Evolutionary conservation across 169 alveolate genomes (phyloP), one percentile per base, ranked within the genome.

Genomic region (Eimeria falciformis): DNA sequence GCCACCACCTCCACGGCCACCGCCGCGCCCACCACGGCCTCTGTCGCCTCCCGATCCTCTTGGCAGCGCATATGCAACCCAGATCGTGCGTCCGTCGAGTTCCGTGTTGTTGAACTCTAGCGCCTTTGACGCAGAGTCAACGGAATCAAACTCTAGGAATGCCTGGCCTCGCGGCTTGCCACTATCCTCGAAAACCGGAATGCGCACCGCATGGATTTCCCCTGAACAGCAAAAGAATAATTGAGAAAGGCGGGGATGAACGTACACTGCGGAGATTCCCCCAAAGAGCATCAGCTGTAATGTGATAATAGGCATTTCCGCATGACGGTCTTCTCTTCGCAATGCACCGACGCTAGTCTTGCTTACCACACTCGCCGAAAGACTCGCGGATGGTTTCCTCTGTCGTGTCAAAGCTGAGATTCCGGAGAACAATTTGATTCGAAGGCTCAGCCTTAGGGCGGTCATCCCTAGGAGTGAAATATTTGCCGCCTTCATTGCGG

Each of bases 111-210:
- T 95, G 88, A 89, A 95, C 88, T 95, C 97, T 4, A 95, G 95
- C 3, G 97, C 97, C 29, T 94, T 86, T n/a, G 93, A 92, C n/a
- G 97, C 97, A 0, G 95, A 96, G 47, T 95, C 97, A 17, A 93
- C 96, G 55, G 91, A 93, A 71, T 91, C 93, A 55, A 95, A 95
- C 43, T 93, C 95, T 14, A 95, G 77, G 92, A 95, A 95, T 11
- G 96, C 94, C 56, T 94, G 91, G 12, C 97, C 97, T 90, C 94
- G 94, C 45, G 95, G 93, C 89, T 95, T 95, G 27, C 97, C 97
- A 18, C 96, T 85, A 91, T 95, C 97, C 66, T 94, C 96, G 81
- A 95, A 95, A 66, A 93, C 95, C 14, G 97, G 97, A 62, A 95
- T 90, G n/a, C 93, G 77, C 53, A 92, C 83, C 1, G 88, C 92